Conservation (phyloP, 148 eudicot species). For the Chenopodium suecicum region DNA sequence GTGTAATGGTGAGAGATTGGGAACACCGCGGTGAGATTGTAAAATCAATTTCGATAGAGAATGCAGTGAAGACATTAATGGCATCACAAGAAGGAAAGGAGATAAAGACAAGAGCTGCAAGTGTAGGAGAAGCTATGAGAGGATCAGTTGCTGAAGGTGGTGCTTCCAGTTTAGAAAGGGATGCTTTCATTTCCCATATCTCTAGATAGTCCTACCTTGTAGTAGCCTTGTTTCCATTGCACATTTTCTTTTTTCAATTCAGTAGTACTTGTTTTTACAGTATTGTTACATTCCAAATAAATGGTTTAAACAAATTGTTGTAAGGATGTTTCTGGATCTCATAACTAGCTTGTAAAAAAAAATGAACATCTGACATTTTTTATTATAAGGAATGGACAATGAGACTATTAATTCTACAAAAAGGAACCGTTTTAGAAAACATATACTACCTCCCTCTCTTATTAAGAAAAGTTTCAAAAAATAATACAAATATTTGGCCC, state of each 20-base stretch:
- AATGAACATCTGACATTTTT: too few species aligned
- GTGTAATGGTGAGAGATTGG: slow-evolving; percentile 46
- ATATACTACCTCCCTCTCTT: too few species aligned
- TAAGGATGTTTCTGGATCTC: too few species aligned
- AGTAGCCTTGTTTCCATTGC: neutral
- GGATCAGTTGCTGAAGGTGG: slow-evolving; percentile 40
- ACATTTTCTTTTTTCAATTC: neutral
- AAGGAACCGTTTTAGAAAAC: too few species aligned
- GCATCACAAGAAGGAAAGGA: slow-evolving; percentile 42
- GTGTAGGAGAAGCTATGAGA: slow-evolving; percentile 25
- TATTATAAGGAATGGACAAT: too few species aligned
- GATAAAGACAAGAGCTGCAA: slow-evolving; percentile 37
- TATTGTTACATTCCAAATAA: too few species aligned
- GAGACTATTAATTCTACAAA: too few species aligned
- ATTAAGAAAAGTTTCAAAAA: too few species aligned
- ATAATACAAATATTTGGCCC: too few species aligned
- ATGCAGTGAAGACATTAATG: slow-evolving; percentile 42
- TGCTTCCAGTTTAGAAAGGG: slow-evolving; percentile 37
- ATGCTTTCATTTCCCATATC: slow-evolving; percentile 38
- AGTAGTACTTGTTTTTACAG: neutral
- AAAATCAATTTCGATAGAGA: slow-evolving; percentile 15
- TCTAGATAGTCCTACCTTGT: neutral
- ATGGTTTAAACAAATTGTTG: too few species aligned
- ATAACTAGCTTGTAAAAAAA: too few species aligned
- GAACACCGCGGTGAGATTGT: slow-evolving; percentile 25